Evolutionary conservation across 257 asterid species (phyloP), one percentile per base, ranked within the genome.

Genomic region (Ocimum tenuiflorum): DNA sequence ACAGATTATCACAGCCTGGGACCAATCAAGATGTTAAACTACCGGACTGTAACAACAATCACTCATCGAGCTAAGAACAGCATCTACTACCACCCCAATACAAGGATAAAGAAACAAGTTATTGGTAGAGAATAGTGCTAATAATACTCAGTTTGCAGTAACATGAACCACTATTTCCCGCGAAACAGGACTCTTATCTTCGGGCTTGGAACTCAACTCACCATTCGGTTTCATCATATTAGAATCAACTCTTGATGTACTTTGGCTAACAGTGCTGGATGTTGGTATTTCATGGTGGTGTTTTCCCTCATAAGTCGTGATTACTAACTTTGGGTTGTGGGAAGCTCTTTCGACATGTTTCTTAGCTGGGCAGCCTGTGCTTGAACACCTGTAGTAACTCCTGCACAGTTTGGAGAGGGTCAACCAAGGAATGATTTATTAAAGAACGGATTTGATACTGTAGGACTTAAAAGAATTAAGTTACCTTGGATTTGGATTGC

Each of bases 401-500:
- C 98, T 91, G 24, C 68, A 74, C 39, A 75, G 46, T 1, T 18
- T 36, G 64, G 59, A 22, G 63, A 64, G 24, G 36, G 20, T 33
- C 39, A 2, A 13, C 24, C 42, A 14, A 18, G 56, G 18, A 42
- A 24, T 8, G 8, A 43, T 20, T 15, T 2, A 45, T 9, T 24
- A 4, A 18, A 8, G 23, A 43, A 52, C 6, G 24, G 27, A 53
- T 10, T 67, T 67, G 46, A 42, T 46, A 22, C 38, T 6, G 63
- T 63, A n/a, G 2, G 13, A 8, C n/a, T 8, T 4, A 11, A 11
- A 7, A 9, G 10, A 11, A 38, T 0, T 59, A 10, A 61, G 18
- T 43, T 86, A 91, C 98, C 98, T 85, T n/a, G 98, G 98, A 69
- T 91, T 85, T 48, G 94, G 91, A 80, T 85, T 91, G 71, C 98